These are phyloP conservation scores for Penicillium sp. DNA, from an alignment of 2,329 filamentous ascomycete genomes.

Conservation along the genomic window DNA sequence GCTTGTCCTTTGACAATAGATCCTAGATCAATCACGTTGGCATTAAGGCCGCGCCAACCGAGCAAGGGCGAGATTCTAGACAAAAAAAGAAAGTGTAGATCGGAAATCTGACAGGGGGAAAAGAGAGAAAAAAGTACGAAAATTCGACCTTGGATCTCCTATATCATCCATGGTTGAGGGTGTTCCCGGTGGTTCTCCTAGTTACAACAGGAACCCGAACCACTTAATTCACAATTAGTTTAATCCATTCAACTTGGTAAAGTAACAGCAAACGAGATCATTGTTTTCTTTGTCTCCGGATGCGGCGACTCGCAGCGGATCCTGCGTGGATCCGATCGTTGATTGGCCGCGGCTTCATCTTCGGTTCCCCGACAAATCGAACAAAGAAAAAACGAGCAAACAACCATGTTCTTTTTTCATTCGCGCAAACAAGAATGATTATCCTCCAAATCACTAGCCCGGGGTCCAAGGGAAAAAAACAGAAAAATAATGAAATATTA, in stretches of 20 bases:
- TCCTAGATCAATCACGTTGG: constrained; percentile 1
- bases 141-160: neutral
- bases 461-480: neutral
- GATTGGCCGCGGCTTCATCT: constrained; percentile 9
- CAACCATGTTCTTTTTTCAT: neutral
- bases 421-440: neutral
- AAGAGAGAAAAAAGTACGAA: neutral
- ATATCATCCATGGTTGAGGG: neutral
- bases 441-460: neutral
- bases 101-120: neutral
- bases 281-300: constrained; percentile 30
- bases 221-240: neutral
- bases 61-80: neutral
- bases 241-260: neutral
- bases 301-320: constrained; percentile 20
- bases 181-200: neutral
- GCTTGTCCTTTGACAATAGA: constrained; percentile 15
- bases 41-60: constrained; percentile 2
- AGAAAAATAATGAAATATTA: neutral
- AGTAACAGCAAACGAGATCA: constrained; percentile 24
- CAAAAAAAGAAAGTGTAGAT: constrained; percentile 10
- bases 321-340: neutral
- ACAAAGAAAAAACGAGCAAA: neutral
- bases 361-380: constrained; percentile 15
- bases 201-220: neutral